Percentiles rank a stretch among this genome's conserved stretches.
Conservation (phyloP, 2,329 filamentous ascomycete genomes). For the Stachybotrys chlorohalonatus region DNA sequence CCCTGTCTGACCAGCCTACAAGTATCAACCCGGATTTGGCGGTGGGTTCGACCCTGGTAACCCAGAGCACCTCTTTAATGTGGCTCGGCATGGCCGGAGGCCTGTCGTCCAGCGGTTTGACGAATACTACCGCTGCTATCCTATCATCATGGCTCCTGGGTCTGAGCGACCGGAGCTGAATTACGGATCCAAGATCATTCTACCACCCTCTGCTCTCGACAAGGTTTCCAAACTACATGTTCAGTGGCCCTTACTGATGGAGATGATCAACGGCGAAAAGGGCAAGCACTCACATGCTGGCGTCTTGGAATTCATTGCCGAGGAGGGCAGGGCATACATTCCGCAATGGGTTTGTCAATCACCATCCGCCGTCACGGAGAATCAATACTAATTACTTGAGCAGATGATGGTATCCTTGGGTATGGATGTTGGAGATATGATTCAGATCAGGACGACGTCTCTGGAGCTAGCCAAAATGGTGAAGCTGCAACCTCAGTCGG, state of each 20-base stretch:
- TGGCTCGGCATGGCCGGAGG: conserved; percentile 36
- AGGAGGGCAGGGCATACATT: conserved; percentile 92
- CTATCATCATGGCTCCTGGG: conserved; percentile 86
- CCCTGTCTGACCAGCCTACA: conserved; percentile 1
- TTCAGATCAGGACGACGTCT: conserved; percentile 92
- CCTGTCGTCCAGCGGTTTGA: conserved; percentile 72
- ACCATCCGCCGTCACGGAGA: not conserved
- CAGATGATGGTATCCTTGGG: conserved; percentile 90
- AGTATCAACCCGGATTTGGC: conserved; percentile 26
- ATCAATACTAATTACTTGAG: not conserved
- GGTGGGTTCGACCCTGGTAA: conserved; percentile 37
- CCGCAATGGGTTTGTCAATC: conserved; percentile 70
- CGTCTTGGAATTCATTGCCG: conserved; percentile 94
- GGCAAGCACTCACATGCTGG: conserved; percentile 81
- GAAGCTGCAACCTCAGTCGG: conserved; percentile 91
- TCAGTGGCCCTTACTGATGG: conserved; percentile 94
- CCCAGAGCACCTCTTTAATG: conserved; percentile 38
- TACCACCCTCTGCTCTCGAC: conserved; percentile 92
- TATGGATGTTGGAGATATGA: conserved; percentile 85
- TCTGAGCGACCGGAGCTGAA: conserved; percentile 84
- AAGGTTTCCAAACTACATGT: conserved; percentile 95
- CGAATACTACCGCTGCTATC: conserved; percentile 97
- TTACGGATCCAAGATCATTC: conserved; percentile 94
- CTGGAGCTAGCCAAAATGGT: conserved; percentile 85
- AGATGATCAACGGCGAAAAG: conserved; percentile 82